Percentiles rank a stretch among this genome's conserved stretches.
These are phyloP conservation scores for Clonostachys rosea DNA, from an alignment of 2,329 filamentous ascomycete genomes.

Conservation along the genomic window DNA sequence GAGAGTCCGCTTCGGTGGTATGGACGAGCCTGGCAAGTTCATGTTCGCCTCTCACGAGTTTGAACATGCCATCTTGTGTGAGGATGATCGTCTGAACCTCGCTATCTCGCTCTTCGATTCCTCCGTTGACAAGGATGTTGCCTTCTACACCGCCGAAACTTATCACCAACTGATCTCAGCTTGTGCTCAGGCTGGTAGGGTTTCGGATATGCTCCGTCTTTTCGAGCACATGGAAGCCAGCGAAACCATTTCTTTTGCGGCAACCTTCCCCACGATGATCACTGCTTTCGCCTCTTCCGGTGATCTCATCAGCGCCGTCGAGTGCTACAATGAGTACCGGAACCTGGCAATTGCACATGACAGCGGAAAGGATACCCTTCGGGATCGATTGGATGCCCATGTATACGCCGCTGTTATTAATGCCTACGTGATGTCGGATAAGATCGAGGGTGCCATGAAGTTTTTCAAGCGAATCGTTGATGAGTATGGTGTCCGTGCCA, in stretches of 20 bases:
- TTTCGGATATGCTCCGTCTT: slow-evolving; percentile 85
- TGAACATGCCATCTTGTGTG: slow-evolving; percentile 78
- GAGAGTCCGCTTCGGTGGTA: slow-evolving; percentile 76
- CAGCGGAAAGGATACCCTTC: slow-evolving; percentile 62
- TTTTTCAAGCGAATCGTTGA: slow-evolving; percentile 79
- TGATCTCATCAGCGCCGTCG: slow-evolving; percentile 82
- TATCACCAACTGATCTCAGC: slow-evolving; percentile 84
- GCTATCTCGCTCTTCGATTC: slow-evolving; percentile 82
- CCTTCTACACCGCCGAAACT: slow-evolving; percentile 71
- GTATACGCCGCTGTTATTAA: slow-evolving; percentile 91
- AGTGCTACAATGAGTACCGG: slow-evolving; percentile 95
- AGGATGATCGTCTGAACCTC: slow-evolving; percentile 82
- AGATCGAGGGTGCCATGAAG: slow-evolving; percentile 74
- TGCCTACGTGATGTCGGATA: slow-evolving; percentile 79
- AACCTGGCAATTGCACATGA: slow-evolving; percentile 82
- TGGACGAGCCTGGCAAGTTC: slow-evolving; percentile 79
- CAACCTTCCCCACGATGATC: slow-evolving; percentile 91
- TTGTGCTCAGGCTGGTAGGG: slow-evolving; percentile 75
- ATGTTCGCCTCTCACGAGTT: slow-evolving; percentile 85
- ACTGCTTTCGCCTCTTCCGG: slow-evolving; percentile 80
- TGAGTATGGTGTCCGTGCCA: slow-evolving; percentile 52
- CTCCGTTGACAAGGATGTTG: slow-evolving; percentile 59
- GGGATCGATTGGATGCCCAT: slow-evolving; percentile 71
- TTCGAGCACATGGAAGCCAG: slow-evolving; percentile 88
- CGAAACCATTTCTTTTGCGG: slow-evolving; percentile 68